phyloP scores from a whole-genome alignment of 2,329 filamentous ascomycete genomes.

The Cordyceps farinosa region DNA sequence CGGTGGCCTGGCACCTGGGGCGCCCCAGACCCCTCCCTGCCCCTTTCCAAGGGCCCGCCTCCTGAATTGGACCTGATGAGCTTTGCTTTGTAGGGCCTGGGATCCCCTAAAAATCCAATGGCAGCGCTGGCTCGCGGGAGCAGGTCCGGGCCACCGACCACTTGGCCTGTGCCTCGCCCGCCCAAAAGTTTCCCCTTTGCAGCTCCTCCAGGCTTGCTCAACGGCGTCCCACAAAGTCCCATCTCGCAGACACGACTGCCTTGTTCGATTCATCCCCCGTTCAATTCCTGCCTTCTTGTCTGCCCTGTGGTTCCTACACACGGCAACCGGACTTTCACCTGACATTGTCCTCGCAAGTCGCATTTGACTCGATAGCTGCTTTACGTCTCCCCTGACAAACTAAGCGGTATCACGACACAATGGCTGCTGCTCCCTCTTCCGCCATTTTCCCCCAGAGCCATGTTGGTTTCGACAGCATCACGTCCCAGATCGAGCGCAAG shows the following conservation, averaged over 20 bases:
- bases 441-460: constrained; percentile 90
- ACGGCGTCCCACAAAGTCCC: constrained; percentile 19
- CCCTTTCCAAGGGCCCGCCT: constrained; percentile 17
- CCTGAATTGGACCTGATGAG: constrained; percentile 10
- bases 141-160: constrained; percentile 4
- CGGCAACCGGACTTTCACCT: neutral
- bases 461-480: constrained; percentile 99
- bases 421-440: constrained; percentile 62
- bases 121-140: neutral
- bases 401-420: constrained; percentile 26
- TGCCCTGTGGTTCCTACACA: constrained; percentile 12
- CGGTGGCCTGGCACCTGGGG: neutral
- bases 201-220: constrained; percentile 17
- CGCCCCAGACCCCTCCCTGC: constrained; percentile 10
- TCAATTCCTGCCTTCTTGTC: constrained; percentile 12
- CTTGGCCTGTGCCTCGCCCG: constrained; percentile 17
- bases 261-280: constrained; percentile 7
- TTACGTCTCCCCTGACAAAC: neutral
- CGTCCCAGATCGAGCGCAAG: constrained; percentile 98
- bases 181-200: constrained; percentile 18
- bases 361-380: neutral
- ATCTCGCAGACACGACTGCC: constrained; percentile 17
- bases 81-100: neutral
- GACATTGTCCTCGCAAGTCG: neutral
- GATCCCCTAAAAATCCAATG: constrained; percentile 4